Percentiles rank a stretch among this genome's conserved stretches.
phyloP scores from a whole-genome alignment of 2,329 filamentous ascomycete species.

The Grosmannia clavigera region DNA sequence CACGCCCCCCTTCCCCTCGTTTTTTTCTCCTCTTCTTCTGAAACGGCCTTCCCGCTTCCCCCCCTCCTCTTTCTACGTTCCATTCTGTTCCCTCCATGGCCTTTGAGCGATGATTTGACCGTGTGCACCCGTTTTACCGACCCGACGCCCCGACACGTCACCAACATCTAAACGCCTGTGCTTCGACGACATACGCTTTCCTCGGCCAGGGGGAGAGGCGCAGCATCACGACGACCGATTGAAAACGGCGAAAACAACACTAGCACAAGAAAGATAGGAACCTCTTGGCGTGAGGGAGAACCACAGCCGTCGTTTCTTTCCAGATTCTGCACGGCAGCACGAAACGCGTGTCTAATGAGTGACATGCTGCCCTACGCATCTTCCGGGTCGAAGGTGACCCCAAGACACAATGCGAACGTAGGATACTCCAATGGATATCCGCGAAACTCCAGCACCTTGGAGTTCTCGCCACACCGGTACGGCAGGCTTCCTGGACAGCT shows the following conservation, averaged over 20 bases:
- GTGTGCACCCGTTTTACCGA: not conserved
- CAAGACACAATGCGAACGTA: slow-evolving; percentile 57
- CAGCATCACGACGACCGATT: not conserved
- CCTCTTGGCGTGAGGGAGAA: not conserved
- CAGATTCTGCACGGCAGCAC: not conserved
- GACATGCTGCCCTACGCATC: slow-evolving; percentile 49
- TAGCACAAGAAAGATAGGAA: not conserved
- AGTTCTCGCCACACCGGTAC: slow-evolving; percentile 82
- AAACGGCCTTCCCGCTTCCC: not conserved
- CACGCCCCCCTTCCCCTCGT: not conserved
- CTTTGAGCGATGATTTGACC: not conserved
- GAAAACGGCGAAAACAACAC: not conserved
- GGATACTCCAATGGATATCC: slow-evolving; percentile 80
- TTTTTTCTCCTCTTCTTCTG: not conserved
- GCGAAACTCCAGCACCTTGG: slow-evolving; percentile 58
- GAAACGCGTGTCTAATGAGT: not conserved
- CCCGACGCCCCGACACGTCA: not conserved
- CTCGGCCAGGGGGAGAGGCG: not conserved
- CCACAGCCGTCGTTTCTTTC: not conserved
- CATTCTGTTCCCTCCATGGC: not conserved
- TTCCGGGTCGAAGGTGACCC: slow-evolving; percentile 59
- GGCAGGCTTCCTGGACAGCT: slow-evolving; percentile 14
- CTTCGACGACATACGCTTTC: not conserved
- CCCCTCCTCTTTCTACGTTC: slow-evolving; percentile 22
- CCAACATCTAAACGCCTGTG: not conserved